Evolutionary conservation across 495 filamentous ascomycete genomes (phyloP).

Genomic region (Podospora pseudocomata): DNA sequence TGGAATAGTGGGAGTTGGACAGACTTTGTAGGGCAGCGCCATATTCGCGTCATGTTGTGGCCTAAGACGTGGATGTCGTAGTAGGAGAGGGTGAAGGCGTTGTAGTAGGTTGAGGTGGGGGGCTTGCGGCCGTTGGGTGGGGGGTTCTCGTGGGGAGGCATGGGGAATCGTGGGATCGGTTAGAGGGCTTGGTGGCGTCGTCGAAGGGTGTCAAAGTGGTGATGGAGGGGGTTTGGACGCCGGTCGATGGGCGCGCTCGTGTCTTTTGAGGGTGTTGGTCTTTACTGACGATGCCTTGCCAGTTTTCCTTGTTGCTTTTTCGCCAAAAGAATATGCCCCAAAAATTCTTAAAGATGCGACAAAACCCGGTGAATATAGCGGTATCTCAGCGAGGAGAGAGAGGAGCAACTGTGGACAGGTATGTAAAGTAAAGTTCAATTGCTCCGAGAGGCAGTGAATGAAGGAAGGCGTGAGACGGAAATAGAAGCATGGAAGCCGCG

Average conservation of each 20-base stretch:
- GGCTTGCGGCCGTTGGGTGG: background rate
- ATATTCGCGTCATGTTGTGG: constrained; percentile 13
- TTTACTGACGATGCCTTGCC: background rate
- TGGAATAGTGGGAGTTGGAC: constrained; percentile 40
- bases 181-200: no score
- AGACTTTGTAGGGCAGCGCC: constrained; percentile 32
- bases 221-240: no score
- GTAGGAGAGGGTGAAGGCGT: background rate
- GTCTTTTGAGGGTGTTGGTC: background rate
- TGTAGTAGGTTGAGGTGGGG: background rate
- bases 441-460: background rate
- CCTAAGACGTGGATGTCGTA: background rate
- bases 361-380: background rate
- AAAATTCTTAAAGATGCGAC: background rate
- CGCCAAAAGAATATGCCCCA: background rate
- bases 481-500: background rate
- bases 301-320: background rate
- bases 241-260: no score
- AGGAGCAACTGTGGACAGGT: background rate
- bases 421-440: background rate
- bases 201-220: no score
- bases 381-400: background rate
- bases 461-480: background rate
- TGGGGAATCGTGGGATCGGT: no score
- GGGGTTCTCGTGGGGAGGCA: no score